Base-by-base conservation (phyloP, 2,329 filamentous ascomycete genomes). In the Aspergillus sp. region DNA sequence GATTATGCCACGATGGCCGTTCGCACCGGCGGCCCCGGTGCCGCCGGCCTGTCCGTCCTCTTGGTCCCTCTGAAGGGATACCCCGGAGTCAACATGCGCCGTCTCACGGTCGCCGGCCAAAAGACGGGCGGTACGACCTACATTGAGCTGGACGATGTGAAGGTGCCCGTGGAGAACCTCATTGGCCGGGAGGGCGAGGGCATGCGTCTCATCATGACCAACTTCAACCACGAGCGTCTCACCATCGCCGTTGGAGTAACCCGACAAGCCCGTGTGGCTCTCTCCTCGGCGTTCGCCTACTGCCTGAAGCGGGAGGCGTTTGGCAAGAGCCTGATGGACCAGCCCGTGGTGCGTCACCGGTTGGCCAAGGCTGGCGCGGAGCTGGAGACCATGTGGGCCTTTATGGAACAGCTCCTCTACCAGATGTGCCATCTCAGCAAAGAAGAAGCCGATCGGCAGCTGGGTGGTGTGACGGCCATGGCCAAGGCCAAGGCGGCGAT, bases 201-300 rank as follows among this genome's bases (percentile, higher is more conserved):
- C 4, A 90, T 91, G 86, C 79, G 76, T 53, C 88, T 88, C 64
- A 82, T 88, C 63, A 89, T 88, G 85, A 86, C 82, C 49, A 89
- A 90, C 72, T 90, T 90, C 79, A 90, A 90, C 73, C 87, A 90
- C 67, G 88, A 91, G 68, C 81, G 87, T 0, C 75, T 90, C 10
- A 79, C 78, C 14, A 88, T 90, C 56, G 77, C 83, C 1, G 81
- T 90, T 13, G 80, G 81, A 0, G 79, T 81, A 1, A 87, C 85
- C 1, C 76, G 87, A 2, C 78, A 84, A 61, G 78, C 85, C 0
- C 77, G 81, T 8, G 83, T 87, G 2, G 84, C 82, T 1, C 73
- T 88, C 1, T 70, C 76, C 13, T 66, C 81, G 0, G 84, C 85
- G 0, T 82, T 86, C 58, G 79, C 80, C 47, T 87, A 88, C 61